Conservation (phyloP, 2,329 filamentous ascomycete genomes). For the Alternaria viburni region DNA sequence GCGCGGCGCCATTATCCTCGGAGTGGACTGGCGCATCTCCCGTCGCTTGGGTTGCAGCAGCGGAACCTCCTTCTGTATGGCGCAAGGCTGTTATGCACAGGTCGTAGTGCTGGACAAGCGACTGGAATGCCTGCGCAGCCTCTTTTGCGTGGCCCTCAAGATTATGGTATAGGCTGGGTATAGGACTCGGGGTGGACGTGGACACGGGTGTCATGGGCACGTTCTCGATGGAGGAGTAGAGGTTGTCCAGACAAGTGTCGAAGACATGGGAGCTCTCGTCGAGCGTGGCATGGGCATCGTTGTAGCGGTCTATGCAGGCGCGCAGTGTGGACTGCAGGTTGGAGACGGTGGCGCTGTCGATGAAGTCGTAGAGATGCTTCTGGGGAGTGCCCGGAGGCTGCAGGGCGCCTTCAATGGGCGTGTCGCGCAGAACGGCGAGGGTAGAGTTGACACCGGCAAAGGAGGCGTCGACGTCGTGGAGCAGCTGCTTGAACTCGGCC, state of each 20-base stretch:
- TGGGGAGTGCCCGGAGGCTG: slow-evolving; percentile 58
- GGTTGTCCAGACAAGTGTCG: slow-evolving; percentile 68
- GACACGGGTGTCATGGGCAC: slow-evolving; percentile 39
- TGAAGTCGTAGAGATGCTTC: slow-evolving; percentile 75
- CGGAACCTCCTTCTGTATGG: slow-evolving; percentile 73
- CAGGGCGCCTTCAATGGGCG: slow-evolving; percentile 68
- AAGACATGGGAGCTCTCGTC: slow-evolving; percentile 67
- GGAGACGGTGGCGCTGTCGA: slow-evolving; percentile 74
- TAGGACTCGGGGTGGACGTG: slow-evolving; percentile 45
- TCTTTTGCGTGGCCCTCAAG: slow-evolving; percentile 78
- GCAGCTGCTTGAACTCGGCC: slow-evolving; percentile 59
- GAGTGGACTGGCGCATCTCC: slow-evolving; percentile 43
- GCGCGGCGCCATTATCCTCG: slow-evolving; percentile 45
- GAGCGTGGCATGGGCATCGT: slow-evolving; percentile 68
- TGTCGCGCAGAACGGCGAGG: slow-evolving; percentile 68
- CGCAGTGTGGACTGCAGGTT: slow-evolving; percentile 71
- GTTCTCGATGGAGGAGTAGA: slow-evolving; percentile 44
- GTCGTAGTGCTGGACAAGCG: slow-evolving; percentile 87
- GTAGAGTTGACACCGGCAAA: slow-evolving; percentile 70
- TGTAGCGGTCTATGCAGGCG: slow-evolving; percentile 72
- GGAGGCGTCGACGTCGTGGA: slow-evolving; percentile 70
- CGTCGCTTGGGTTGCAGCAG: slow-evolving; percentile 53
- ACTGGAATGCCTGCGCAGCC: slow-evolving; percentile 81
- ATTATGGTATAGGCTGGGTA: slow-evolving; percentile 55
- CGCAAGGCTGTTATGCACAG: slow-evolving; percentile 90